Evolutionary conservation across 805 yeast genomes (phyloP).

Genomic region (Metschnikowia proteae): DNA sequence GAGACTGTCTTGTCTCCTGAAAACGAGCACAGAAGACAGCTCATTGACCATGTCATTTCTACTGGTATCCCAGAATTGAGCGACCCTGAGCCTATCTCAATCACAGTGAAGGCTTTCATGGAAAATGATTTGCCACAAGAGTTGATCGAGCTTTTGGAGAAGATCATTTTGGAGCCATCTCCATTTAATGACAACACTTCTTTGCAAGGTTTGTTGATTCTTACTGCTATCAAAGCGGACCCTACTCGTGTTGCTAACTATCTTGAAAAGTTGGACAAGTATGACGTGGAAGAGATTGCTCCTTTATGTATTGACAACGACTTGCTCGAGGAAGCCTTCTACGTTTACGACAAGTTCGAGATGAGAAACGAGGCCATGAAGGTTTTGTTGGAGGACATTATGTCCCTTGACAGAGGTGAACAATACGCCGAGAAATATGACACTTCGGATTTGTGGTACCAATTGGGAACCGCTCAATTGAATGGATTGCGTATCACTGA

Average conservation of each 20-base stretch:
- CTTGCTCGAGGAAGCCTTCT: slow-evolving; percentile 89
- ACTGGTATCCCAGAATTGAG: slow-evolving; percentile 93
- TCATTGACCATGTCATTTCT: slow-evolving; percentile 91
- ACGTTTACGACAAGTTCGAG: slow-evolving; percentile 83
- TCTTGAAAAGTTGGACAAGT: slow-evolving; percentile 85
- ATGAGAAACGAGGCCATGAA: slow-evolving; percentile 74
- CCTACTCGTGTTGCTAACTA: slow-evolving; percentile 77
- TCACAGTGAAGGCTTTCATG: slow-evolving; percentile 95
- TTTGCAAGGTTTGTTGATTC: slow-evolving; percentile 84
- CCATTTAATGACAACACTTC: slow-evolving; percentile 95
- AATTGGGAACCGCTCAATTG: slow-evolving; percentile 92
- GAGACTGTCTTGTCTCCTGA: slow-evolving; percentile 67
- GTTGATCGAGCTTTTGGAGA: slow-evolving; percentile 89
- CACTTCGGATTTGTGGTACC: slow-evolving; percentile 86
- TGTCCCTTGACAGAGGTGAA: slow-evolving; percentile 94
- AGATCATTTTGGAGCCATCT: slow-evolving; percentile 94
- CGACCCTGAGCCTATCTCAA: slow-evolving; percentile 89
- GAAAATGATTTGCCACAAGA: slow-evolving; percentile 89
- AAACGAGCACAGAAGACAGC: slow-evolving; percentile 82
- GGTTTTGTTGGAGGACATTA: slow-evolving; percentile 86
- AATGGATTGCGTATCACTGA: slow-evolving; percentile 90
- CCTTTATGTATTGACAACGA: slow-evolving; percentile 86
- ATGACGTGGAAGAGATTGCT: slow-evolving; percentile 91
- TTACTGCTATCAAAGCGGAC: slow-evolving; percentile 96
- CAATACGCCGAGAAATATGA: slow-evolving; percentile 88